Conservation (phyloP, 2,329 filamentous ascomycete species). For the Bipolaris zeicola region DNA sequence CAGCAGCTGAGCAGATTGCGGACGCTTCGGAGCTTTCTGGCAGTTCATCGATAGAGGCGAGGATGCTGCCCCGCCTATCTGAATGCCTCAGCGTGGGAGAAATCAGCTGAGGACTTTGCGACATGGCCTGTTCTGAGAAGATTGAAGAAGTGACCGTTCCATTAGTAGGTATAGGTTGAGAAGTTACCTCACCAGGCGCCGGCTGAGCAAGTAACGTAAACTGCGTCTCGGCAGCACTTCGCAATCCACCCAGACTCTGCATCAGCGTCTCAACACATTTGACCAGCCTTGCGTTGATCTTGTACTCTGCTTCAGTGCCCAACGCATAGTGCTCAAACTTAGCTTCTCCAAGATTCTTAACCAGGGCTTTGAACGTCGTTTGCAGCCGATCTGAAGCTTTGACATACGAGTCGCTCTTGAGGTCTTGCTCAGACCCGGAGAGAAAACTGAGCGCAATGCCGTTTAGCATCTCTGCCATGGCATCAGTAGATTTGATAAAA, state of each 20-base stretch:
- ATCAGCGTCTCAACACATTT: conserved; percentile 83
- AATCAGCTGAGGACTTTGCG: conserved; percentile 31
- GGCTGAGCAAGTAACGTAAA: conserved; percentile 79
- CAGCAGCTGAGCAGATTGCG: conserved; percentile 29
- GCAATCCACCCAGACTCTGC: conserved; percentile 86
- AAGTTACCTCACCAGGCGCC: conserved; percentile 25
- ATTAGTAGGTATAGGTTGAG: conserved; percentile 18
- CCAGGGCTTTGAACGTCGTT: conserved; percentile 70
- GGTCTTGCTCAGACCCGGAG: conserved; percentile 78
- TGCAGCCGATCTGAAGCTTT: conserved; percentile 68
- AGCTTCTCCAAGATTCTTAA: conserved; percentile 79
- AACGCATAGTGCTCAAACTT: conserved; percentile 87
- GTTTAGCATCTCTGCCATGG: conserved; percentile 79
- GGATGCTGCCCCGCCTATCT: conserved; percentile 43
- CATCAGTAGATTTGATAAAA: conserved; percentile 73
- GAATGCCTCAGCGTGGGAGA: conserved; percentile 41
- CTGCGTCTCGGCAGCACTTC: conserved; percentile 87
- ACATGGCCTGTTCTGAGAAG: conserved; percentile 30
- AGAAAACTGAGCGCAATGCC: conserved; percentile 84
- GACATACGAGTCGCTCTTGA: conserved; percentile 69
- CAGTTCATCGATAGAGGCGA: conserved; percentile 52
- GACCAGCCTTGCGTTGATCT: conserved; percentile 77
- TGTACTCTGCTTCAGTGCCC: conserved; percentile 79
- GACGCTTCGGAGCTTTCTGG: conserved; percentile 46
- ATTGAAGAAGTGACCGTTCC: conserved; percentile 31